Evolutionary conservation across 192 early-diverging fungal species (phyloP), one percentile per base, ranked within the genome.

Genomic region (Entomortierella chlamydospora): DNA sequence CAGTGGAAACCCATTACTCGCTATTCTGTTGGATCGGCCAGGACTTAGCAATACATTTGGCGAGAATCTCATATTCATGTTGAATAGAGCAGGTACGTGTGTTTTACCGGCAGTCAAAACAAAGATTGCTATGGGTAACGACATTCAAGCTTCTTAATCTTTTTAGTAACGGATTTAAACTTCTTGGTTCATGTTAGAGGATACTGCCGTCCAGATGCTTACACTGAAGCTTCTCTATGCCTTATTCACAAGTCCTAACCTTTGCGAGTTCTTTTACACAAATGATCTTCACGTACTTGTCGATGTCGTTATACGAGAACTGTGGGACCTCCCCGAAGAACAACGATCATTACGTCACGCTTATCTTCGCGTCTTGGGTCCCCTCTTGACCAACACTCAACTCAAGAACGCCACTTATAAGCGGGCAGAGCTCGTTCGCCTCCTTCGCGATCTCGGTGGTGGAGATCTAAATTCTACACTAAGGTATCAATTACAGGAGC

Each of bases 281-380:
- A 98, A 98, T 70, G 97, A 98, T 76, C 84, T 97, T 57, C 86
- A 87, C 41, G 93, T 97, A 4, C 86, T 97, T 42, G 85, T 96
- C 15, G 97, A 98, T 77, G 91, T 97, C 2, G 85, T 94, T 0
- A 84, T 98, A 23, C 87, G 97, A 64, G 95, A 97, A 78, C 81
- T 94, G n/a, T 86, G 89, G 73, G 88, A 95, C 67, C 77, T 97
- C 22, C 87, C 90, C 6, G 88, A 89, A 6, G 87, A 90, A 26
- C 72, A 87, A 59, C 90, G 90, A 52, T 72, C 85, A 81, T 86
- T 92, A 25, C 86, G 92, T 8, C 88, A 90, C 65, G 87, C 92
- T 0, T 93, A 93, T 67, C 63, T 95, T 56, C 86, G 87, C 22
- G 87, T 95, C 5, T 59, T 93, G 31, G 73, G 85, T 22, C 90